Evolutionary conservation across 1,284 basidiomycete species (phyloP).

Genomic region (Sutorius eximius): DNA sequence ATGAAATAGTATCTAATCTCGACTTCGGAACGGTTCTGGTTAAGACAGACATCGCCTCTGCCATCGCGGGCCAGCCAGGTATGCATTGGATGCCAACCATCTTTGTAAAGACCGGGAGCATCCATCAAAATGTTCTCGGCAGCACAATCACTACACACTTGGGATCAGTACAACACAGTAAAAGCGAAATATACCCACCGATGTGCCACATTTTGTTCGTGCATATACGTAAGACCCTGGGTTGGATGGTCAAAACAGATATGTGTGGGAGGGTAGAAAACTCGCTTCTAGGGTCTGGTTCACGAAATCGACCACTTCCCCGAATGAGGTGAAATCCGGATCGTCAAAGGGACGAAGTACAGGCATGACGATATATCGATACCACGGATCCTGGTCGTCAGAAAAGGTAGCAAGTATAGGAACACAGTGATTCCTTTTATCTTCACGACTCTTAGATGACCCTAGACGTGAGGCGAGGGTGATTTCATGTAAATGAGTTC

Average conservation of each 20-base stretch:
- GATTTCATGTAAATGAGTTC: background rate
- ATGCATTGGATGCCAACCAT: background rate
- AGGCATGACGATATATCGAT: constrained; percentile 36
- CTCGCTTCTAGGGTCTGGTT: background rate
- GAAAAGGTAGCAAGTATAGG: background rate
- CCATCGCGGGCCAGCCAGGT: background rate
- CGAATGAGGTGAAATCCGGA: background rate
- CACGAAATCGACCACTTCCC: background rate
- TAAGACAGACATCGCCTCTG: background rate
- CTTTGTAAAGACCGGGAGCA: background rate
- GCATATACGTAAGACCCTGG: background rate
- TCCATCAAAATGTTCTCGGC: background rate
- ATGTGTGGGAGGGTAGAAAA: background rate
- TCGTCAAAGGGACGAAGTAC: constrained; percentile 28
- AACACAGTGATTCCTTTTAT: background rate
- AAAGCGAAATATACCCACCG: background rate
- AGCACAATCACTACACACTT: background rate
- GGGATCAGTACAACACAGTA: background rate
- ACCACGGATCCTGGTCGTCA: background rate
- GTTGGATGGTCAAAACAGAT: background rate
- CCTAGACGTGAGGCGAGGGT: background rate
- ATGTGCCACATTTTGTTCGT: background rate
- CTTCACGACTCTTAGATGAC: background rate
- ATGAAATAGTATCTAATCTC: constrained; percentile 30
- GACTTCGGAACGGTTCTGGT: constrained; percentile 2